These are phyloP conservation scores for Ascochyta pisi DNA, from an alignment of 2,329 filamentous ascomycete species.

Conservation along the genomic window DNA sequence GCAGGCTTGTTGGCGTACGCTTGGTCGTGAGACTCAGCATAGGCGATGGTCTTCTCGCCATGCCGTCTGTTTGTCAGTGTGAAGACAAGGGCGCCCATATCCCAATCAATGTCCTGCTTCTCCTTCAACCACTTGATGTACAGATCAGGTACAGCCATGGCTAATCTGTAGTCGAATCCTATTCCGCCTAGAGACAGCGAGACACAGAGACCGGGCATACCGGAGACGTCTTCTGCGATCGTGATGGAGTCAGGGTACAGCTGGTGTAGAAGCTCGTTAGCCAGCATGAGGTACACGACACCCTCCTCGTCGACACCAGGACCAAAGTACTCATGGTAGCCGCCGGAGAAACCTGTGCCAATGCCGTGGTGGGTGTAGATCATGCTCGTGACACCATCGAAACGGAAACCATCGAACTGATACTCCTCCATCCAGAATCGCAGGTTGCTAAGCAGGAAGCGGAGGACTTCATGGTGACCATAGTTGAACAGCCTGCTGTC, in stretches of 20 bases:
- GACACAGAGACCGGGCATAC: conserved; percentile 96
- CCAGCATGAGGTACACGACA: conserved; percentile 92
- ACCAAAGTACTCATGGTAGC: conserved; percentile 98
- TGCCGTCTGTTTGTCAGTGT: conserved; percentile 92
- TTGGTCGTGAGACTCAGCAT: conserved; percentile 97
- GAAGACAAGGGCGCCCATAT: conserved; percentile 82
- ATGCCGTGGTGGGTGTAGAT: conserved; percentile 95
- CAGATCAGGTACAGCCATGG: conserved; percentile 98
- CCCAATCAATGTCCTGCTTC: conserved; percentile 87
- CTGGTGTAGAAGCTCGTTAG: conserved; percentile 93
- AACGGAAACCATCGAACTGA: conserved; percentile 93
- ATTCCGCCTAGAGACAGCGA: conserved; percentile 85
- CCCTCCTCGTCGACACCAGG: conserved; percentile 88
- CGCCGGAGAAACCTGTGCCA: conserved; percentile 95
- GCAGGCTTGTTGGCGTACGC: conserved; percentile 68
- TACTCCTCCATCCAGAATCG: conserved; percentile 99
- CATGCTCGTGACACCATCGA: conserved; percentile 99
- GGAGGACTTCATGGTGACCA: conserved; percentile 87
- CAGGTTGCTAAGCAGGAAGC: conserved; percentile 95
- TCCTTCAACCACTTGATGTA: conserved; percentile 99
- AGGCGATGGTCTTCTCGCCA: conserved; percentile 97
- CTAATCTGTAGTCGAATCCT: conserved; percentile 95
- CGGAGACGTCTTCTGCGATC: conserved; percentile 95
- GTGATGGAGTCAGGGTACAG: conserved; percentile 89
- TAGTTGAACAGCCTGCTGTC: conserved; percentile 98